phyloP scores from a whole-genome alignment of 192 early-diverging fungal genomes.

The Rhizophagus sp. region DNA sequence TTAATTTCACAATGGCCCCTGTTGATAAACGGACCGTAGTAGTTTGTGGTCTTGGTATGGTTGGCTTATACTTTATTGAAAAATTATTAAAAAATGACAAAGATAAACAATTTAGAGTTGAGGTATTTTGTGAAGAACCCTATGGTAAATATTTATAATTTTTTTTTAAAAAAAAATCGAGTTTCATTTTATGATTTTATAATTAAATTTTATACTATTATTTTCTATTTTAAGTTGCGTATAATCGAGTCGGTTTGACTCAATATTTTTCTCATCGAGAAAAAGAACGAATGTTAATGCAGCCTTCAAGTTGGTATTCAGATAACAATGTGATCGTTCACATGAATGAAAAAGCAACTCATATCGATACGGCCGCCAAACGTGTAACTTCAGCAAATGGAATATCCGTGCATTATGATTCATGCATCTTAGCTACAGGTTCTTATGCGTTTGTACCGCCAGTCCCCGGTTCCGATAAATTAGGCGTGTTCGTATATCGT shows the following conservation, averaged over 20 bases:
- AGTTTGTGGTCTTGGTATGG: constrained; percentile 72
- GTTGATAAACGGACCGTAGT: constrained; percentile 37
- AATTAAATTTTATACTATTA: background rate
- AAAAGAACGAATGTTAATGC: constrained; percentile 45
- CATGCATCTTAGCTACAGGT: constrained; percentile 62
- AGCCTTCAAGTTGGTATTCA: constrained; percentile 52
- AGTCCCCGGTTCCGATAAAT: constrained; percentile 37
- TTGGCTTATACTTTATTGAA: constrained; percentile 65
- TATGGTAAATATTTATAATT: constrained; percentile 29
- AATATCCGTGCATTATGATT: constrained; percentile 51
- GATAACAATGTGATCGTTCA: constrained; percentile 48
- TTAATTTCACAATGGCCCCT: background rate
- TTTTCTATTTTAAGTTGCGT: constrained; percentile 44
- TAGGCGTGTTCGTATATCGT: constrained; percentile 69
- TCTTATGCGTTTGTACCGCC: constrained; percentile 62
- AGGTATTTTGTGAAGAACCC: constrained; percentile 60
- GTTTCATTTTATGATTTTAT: background rate
- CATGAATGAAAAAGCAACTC: constrained; percentile 40
- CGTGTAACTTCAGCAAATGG: constrained; percentile 31
- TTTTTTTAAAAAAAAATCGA: background rate
- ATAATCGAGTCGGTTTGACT: constrained; percentile 68
- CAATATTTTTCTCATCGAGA: constrained; percentile 61
- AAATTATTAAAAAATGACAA: constrained; percentile 58
- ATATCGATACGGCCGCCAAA: constrained; percentile 46
- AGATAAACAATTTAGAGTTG: constrained; percentile 45